Conservation (phyloP, 179 eudicot species). For the Dionaea muscipula region DNA sequence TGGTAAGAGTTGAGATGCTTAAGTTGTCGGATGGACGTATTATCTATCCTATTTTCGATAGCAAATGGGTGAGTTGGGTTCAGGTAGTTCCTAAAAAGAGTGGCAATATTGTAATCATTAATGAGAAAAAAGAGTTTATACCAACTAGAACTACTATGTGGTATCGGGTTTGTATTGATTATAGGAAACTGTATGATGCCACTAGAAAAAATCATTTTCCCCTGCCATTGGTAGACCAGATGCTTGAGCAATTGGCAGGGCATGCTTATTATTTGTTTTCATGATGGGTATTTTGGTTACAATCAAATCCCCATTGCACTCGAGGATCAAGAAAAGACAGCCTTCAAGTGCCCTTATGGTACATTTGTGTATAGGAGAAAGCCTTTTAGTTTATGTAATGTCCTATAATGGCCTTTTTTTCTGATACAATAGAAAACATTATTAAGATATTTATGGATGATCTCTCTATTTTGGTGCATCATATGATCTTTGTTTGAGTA, state of each 20-base stretch:
- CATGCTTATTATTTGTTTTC: neutral
- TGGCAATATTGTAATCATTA: neutral
- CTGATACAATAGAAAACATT: neutral
- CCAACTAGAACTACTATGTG: too few relatives aligned
- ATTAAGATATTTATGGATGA: neutral
- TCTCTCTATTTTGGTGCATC: neutral
- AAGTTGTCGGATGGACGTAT: constrained; percentile 3
- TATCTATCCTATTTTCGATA: constrained; percentile 10
- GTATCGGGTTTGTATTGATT: too few relatives aligned
- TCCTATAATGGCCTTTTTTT: neutral
- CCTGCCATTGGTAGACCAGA: neutral
- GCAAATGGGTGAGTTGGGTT: constrained; percentile 3
- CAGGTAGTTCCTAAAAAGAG: neutral
- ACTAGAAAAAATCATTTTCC: neutral
- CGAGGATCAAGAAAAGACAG: neutral
- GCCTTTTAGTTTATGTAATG: neutral
- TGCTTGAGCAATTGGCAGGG: neutral
- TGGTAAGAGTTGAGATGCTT: neutral
- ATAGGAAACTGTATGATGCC: too few relatives aligned
- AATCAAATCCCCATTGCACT: neutral
- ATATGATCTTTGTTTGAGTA: neutral
- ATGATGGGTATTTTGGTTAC: neutral
- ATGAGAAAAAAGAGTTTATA: neutral
- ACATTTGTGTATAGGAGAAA: neutral
- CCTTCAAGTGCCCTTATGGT: neutral